A percentile compares a stretch with the other conserved stretches of the same genome.
These are phyloP conservation scores for Rhizopogon sp. DNA, from an alignment of 768 basidiomycete species.

Conservation along the genomic window DNA sequence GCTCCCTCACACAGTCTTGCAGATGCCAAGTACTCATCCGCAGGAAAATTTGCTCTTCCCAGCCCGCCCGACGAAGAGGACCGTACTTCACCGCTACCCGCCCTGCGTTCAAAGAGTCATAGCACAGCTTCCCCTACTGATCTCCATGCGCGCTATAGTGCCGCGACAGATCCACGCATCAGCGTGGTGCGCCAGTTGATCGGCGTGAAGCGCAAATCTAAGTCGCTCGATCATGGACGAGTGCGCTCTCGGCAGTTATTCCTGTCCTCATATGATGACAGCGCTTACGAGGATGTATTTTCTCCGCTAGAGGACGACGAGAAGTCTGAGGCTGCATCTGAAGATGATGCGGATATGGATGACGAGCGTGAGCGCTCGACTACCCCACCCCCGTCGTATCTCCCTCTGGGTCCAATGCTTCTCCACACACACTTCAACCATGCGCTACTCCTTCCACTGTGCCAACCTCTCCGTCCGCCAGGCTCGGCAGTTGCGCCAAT, in stretches of 20 bases:
- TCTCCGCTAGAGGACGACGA: constrained; percentile 24
- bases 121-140: constrained; percentile 10
- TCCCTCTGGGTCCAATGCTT: constrained; percentile 66
- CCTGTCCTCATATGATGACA: constrained; percentile 36
- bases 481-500: constrained; percentile 46
- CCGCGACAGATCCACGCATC: constrained; percentile 67
- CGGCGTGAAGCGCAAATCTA: constrained; percentile 67
- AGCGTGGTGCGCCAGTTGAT: constrained; percentile 63
- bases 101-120: background rate
- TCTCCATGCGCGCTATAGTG: constrained; percentile 42
- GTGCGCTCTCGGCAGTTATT: constrained; percentile 36
- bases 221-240: constrained; percentile 35
- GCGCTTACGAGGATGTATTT: constrained; percentile 22
- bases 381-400: constrained; percentile 67
- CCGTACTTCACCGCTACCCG: constrained; percentile 22
- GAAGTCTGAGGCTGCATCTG: constrained; percentile 34
- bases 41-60: constrained; percentile 70
- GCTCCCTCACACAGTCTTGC: constrained; percentile 52
- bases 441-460: constrained; percentile 52
- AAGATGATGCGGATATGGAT: constrained; percentile 36
- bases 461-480: constrained; percentile 55
- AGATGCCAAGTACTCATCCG: constrained; percentile 66
- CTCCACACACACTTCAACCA: constrained; percentile 69
- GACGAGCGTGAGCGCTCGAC: constrained; percentile 39
- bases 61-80: constrained; percentile 56